Conservation (phyloP, 2,329 filamentous ascomycete genomes). For the Fusarium metavorans region DNA sequence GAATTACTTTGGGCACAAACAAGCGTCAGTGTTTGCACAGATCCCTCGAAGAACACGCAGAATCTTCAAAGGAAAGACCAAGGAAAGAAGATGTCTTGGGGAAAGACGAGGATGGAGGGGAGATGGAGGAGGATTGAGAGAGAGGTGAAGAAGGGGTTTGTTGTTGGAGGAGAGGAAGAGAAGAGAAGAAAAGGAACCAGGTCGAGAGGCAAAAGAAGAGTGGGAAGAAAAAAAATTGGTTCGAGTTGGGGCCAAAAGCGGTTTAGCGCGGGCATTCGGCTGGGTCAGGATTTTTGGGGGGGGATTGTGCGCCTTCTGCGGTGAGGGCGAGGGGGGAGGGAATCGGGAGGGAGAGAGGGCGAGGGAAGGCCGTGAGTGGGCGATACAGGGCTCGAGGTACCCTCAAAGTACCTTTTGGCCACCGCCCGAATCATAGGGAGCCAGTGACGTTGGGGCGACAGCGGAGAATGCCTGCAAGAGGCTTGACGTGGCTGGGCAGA, state of each 20-base stretch:
- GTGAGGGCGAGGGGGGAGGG: constrained; percentile 36
- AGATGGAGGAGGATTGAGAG: constrained; percentile 47
- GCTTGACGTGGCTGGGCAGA: constrained; percentile 39
- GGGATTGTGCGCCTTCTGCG: constrained; percentile 39
- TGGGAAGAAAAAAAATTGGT: constrained; percentile 53
- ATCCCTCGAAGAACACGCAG: constrained; percentile 58
- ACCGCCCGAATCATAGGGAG: constrained; percentile 31
- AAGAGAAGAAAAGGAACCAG: constrained; percentile 48
- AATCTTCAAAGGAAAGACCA: constrained; percentile 63
- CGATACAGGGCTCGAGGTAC: constrained; percentile 29
- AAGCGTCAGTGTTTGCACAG: constrained; percentile 48
- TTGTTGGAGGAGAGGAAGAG: constrained; percentile 46
- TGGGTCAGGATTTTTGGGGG: constrained; percentile 45
- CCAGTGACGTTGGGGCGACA: constrained; percentile 34
- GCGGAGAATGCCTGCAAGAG: constrained; percentile 25
- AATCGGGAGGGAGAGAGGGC: constrained; percentile 37
- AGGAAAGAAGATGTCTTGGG: constrained; percentile 53
- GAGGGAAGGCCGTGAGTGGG: constrained; percentile 46
- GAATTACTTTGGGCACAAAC: constrained; percentile 49
- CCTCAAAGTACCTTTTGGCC: constrained; percentile 42
- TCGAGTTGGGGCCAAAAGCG: constrained; percentile 46
- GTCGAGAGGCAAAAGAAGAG: constrained; percentile 50
- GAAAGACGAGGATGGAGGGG: constrained; percentile 47
- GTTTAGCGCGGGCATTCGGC: constrained; percentile 46
- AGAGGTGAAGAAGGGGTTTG: background rate